Evolutionary conservation across 768 basidiomycete species (phyloP), one percentile per base, ranked within the genome.

Genomic region (Mycena polygramma): DNA sequence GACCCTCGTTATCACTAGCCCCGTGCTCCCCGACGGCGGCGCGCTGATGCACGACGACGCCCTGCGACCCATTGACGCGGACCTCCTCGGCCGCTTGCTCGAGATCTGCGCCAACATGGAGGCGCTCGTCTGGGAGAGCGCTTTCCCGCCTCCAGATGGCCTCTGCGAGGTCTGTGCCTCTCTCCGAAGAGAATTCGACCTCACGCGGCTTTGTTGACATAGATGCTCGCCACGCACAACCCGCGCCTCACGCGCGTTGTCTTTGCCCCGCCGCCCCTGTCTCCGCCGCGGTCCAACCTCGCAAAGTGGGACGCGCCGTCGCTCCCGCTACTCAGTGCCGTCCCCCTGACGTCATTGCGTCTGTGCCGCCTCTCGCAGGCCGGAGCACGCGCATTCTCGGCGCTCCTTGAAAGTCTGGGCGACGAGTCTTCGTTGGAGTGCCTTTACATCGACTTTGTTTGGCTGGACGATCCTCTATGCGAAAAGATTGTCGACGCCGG

Each of bases 401-500:
- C 59, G 14, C 67, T 83, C 20, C 68, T 83, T 11, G 61, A 67
- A 7, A 68, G 66, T 30, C 57, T 80, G 24, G 78, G 75, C 20
- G 79, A 81, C 59, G 68, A 75, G 45, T 80, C 81, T n/a, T 43
- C 70, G 22, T 69, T 83, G 52, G 81, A 83, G 59, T 72, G 74
- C 24, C 66, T 83, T n/a, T 55, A 36, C 46, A 63, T 83, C 48
- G 79, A 83, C 72, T 80, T 83, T 57, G 73, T 83, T 26, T 84
- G 82, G 83, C 72, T 84, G 63, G 83, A 84, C 70, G 83, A 83
- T 70, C 53, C 68, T 24, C 66, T 84, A 19, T 83, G 83, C 69
- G 75, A 82, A 36, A 76, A 72, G 58, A 76, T 84, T 26, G 80
- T 75, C 37, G 67, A 70, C 35, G 80, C 79, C n/a, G 78, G 79